Base-by-base conservation (phyloP, 148 eudicot genomes). In the Rhododendron williamsianum region DNA sequence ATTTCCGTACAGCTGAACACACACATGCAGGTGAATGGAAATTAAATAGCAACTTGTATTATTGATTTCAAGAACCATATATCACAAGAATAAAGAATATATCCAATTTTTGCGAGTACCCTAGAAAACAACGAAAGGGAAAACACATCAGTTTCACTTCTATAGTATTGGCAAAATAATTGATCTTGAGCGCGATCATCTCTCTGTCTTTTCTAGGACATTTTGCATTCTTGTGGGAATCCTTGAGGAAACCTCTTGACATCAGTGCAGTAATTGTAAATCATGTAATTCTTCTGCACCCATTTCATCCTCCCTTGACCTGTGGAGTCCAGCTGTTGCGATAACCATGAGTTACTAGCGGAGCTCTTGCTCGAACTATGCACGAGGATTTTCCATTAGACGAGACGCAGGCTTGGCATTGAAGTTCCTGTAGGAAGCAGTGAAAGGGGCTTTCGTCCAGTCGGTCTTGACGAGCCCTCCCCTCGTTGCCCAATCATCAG, bases 401-500 rank as follows among this genome's bases (percentile, higher is more conserved):
- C 84, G 78, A 83, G 8, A 80, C 25, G 67, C 91, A 88, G 8
- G 88, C 83, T 88, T 67, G 6, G 69, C 87, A 3, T 82, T 83
- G 77, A 86, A 91, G n/a, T 90, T 90, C 13, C 83, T 81, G 51
- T 87, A 90, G 6, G 87, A 76, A 45, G 90, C 90, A 0, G 87
- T 81, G 60, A 90, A 90, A 2, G 92, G 92, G 12, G 92, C 89
- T 30, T 83, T 76, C 4, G 86, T 81, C 91, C 90, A 90, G 77
- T 90, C 87, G 0, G 90, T 86, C 60, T 90, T 90, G 2, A 90
- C 89, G 0, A 81, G 73, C 1, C 91, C 91, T 4, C 87, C 87
- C 41, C 88, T 87, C 2, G 91, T 90, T 27, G 91, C 90, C 91
- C 91, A 90, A 0, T 88, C 89, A n/a, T 90, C 91, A 0, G 92